Evolutionary conservation across 768 basidiomycete genomes (phyloP), one percentile per base, ranked within the genome.

Genomic region (Amanita jacksonii): DNA sequence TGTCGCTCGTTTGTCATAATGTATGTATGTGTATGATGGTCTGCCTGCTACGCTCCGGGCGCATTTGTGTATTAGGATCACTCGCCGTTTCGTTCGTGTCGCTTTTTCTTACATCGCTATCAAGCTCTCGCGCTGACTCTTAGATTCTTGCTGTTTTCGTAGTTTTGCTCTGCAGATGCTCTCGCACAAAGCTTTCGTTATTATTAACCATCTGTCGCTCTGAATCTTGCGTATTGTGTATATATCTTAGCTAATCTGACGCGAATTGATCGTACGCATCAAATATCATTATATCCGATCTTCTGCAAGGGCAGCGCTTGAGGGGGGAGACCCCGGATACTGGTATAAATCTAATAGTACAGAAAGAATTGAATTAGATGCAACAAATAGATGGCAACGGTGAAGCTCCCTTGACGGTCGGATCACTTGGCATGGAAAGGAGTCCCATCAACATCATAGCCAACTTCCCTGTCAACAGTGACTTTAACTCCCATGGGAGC

Each of bases 401-500:
- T 12, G 27, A 28, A 28, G n/a, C n/a, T n/a, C n/a, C n/a, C n/a
- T n/a, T n/a, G n/a, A n/a, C n/a, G 27, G 27, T 28, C 13, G 8
- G 10, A 36, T 47, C 34, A 41, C 12, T 34, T 40, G 20, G 46
- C 39, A 13, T 34, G 38, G 28, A 27, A 40, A 24, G 46, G 31
- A 24, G 52, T 28, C n/a, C n/a, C n/a, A 28, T 28, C 27, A 12
- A 6, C 34, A 41, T 75, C 74, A 45, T 74, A 77, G 20, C 74
- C 73, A 39, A 78, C 64, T 51, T 79, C 69, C 31, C 70, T 60
- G 47, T 79, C 70, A 42, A 79, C 68, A 1, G 76, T 77, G 45
- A 79, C 65, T 51, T 76, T 77, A 27, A 79, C 75, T n/a, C 76
- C 77, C 31, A 57, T 54, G 0, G 24, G 48, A 22, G 56, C 52